Percentiles rank a stretch among this genome's conserved stretches.
Conservation (phyloP, 805 yeast species). For the Suhomyces faveliae region DNA sequence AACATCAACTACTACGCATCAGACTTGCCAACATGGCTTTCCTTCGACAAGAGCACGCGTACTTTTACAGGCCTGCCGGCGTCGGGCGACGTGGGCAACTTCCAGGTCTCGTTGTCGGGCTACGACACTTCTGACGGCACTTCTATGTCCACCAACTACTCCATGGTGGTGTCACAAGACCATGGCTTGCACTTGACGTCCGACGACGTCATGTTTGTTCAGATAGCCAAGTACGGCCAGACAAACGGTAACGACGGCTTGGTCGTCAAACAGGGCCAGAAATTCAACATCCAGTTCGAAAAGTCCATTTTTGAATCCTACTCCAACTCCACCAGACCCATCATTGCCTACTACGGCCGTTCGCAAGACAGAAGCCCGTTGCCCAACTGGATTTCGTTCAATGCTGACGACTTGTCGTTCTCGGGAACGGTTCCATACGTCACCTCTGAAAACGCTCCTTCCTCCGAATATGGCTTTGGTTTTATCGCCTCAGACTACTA, state of each 20-base stretch:
- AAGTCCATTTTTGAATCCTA: constrained; percentile 52
- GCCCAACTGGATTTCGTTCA: constrained; percentile 86
- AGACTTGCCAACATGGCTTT: constrained; percentile 74
- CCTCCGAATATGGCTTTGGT: constrained; percentile 63
- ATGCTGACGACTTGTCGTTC: constrained; percentile 60
- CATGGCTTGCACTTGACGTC: constrained; percentile 53
- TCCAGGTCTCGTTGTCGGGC: constrained; percentile 57
- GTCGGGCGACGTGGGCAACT: constrained; percentile 42
- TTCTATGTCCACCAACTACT: constrained; percentile 46
- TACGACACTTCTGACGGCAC: constrained; percentile 55
- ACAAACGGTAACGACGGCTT: constrained; percentile 77
- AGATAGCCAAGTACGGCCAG: constrained; percentile 62
- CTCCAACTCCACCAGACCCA: constrained; percentile 43
- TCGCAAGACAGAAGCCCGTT: constrained; percentile 81
- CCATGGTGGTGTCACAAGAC: constrained; percentile 57
- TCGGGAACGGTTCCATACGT: constrained; percentile 87
- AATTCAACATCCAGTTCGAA: constrained; percentile 65
- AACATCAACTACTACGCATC: constrained; percentile 54
- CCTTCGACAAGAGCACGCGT: constrained; percentile 60
- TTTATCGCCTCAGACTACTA: constrained; percentile 76
- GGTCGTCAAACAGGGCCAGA: constrained; percentile 67
- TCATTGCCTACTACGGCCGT: constrained; percentile 74
- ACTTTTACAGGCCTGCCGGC: constrained; percentile 70
- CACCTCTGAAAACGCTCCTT: constrained; percentile 86
- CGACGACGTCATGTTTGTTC: constrained; percentile 44